These are phyloP conservation scores for Erysiphe neolycopersici DNA, from an alignment of 2,329 filamentous ascomycete species.

Conservation along the genomic window DNA sequence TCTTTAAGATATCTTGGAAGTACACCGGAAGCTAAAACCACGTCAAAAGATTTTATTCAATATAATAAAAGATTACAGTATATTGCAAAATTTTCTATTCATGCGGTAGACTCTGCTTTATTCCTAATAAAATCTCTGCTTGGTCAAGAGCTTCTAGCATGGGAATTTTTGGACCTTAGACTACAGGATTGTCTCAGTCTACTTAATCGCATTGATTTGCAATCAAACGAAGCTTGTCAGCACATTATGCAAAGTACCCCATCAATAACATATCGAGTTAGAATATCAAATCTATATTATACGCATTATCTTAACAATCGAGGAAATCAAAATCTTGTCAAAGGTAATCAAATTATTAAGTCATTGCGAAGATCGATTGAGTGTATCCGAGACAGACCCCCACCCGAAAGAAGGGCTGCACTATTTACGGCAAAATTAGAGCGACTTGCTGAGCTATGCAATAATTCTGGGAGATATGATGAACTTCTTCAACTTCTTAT, in stretches of 20 bases:
- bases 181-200: constrained; percentile 28
- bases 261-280: constrained; percentile 26
- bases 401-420: constrained; percentile 28
- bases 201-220: constrained; percentile 22
- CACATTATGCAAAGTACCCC: constrained; percentile 9
- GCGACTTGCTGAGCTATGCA: constrained; percentile 33
- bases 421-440: constrained; percentile 38
- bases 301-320: constrained; percentile 27
- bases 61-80: constrained; percentile 30
- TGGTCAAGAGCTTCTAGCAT: constrained; percentile 20
- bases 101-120: constrained; percentile 32
- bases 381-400: constrained; percentile 25
- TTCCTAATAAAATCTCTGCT: constrained; percentile 27
- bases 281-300: constrained; percentile 47
- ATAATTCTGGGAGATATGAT: constrained; percentile 22
- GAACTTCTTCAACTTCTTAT: constrained; percentile 31
- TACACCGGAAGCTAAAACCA: constrained; percentile 22
- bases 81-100: constrained; percentile 22
- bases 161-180: constrained; percentile 28
- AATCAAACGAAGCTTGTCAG: neutral
- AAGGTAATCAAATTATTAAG: constrained; percentile 22
- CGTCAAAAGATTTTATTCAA: constrained; percentile 26
- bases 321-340: constrained; percentile 18
- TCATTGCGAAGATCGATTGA: constrained; percentile 38
- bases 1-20: constrained; percentile 34